Evolutionary conservation across 2,329 filamentous ascomycete genomes (phyloP), one percentile per base, ranked within the genome.

Genomic region (Trichoderma sp.): DNA sequence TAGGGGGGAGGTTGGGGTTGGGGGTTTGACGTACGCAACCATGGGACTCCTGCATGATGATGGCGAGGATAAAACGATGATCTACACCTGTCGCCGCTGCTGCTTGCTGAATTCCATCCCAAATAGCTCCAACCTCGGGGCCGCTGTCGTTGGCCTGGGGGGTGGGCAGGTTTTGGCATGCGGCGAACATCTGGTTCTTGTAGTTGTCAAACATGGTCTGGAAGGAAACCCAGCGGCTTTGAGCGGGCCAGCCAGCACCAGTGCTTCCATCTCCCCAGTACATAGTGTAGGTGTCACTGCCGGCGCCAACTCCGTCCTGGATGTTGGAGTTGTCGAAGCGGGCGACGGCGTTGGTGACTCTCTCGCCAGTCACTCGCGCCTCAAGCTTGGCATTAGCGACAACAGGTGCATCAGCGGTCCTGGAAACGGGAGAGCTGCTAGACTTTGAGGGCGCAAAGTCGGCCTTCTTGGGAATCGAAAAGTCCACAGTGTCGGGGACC

Each of bases 11-110:
- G 24, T 24, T 24, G 24, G 24, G 24, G 24, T 24, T 24, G 24
- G 24, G 24, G 24, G 3, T 24, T 24, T 24, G 24, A 24, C 24
- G 24, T 24, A 24, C 24, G n/a, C 43, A 53, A 64, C 83, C 83
- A 70, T 80, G 80, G 73, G 80, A 83, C 74, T 85, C 83, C 73
- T 85, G 83, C 78, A 85, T 80, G 36, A 85, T 74, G 68, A 85
- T 77, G 18, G 82, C 81, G 18, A 85, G 76, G 74, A 85, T 83
- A 72, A 83, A 82, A 36, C 83, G 80, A 58, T 77, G 73, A 70
- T 84, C 82, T 12, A 85, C 76, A 14, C 75, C 74, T 0, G 77
- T 75, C 4, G 72, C 69, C 3, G 60, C 63, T 4, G 82, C 77
- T 6, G 82, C 79, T 14, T 74, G 63, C 60, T 79, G 73, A 70